Percentiles rank a stretch among this genome's conserved stretches.
Evolutionary conservation across 371 early-diverging fungal species (phyloP).

Genomic region (Thermomucor indicae-seudaticae): DNA sequence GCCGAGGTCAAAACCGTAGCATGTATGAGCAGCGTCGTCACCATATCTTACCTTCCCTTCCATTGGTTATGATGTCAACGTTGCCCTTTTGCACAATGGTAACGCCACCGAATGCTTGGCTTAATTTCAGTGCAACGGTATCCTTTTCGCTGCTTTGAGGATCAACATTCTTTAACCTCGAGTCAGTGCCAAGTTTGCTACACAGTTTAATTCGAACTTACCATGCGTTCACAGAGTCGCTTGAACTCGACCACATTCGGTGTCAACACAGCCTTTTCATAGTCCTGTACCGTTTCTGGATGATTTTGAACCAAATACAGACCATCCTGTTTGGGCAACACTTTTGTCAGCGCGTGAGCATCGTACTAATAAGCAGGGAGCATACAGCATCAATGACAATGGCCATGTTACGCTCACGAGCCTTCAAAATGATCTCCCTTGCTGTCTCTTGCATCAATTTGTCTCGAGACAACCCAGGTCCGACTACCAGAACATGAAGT

Average conservation of each 20-base stretch:
- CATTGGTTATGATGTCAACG: slow-evolving; percentile 78
- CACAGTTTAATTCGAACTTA: slow-evolving; percentile 11
- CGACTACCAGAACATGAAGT: slow-evolving; percentile 85
- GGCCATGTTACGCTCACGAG: slow-evolving; percentile 59
- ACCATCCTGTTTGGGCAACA: slow-evolving; percentile 59
- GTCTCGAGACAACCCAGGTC: slow-evolving; percentile 91
- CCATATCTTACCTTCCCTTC: slow-evolving; percentile 47
- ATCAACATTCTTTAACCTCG: slow-evolving; percentile 32
- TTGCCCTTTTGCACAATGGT: slow-evolving; percentile 86
- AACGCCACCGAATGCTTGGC: slow-evolving; percentile 59
- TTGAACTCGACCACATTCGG: slow-evolving; percentile 90
- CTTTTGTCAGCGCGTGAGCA: neutral
- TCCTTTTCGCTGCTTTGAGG: slow-evolving; percentile 28
- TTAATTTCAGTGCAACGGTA: slow-evolving; percentile 37
- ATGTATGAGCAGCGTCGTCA: slow-evolving; percentile 2
- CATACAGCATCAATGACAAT: slow-evolving; percentile 91
- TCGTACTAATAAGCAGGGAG: neutral
- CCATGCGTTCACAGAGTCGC: slow-evolving; percentile 73
- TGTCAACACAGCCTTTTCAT: slow-evolving; percentile 78
- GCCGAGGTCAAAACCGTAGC: neutral
- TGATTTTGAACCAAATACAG: slow-evolving; percentile 70
- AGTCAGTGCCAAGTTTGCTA: neutral
- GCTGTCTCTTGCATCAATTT: slow-evolving; percentile 59
- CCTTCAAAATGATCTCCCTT: slow-evolving; percentile 53
- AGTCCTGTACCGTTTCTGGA: slow-evolving; percentile 70